Conservation (phyloP, 2,329 filamentous ascomycete species). For the Sarocladiaceae sp. region DNA sequence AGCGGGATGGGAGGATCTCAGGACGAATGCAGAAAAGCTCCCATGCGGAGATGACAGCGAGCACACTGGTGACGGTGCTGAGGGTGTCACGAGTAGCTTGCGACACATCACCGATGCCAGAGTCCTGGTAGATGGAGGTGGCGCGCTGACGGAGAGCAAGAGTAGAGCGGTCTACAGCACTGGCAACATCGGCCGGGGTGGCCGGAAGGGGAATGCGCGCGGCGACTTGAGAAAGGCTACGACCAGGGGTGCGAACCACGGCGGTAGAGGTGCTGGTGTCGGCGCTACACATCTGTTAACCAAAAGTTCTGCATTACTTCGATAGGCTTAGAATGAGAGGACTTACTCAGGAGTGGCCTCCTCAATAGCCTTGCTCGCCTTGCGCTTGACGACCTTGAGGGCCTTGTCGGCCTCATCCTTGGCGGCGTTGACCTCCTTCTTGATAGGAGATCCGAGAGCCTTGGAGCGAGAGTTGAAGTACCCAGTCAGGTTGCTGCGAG, state of each 20-base stretch:
- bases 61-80: slow-evolving; percentile 66
- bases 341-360: slow-evolving; percentile 42
- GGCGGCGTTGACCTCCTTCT: slow-evolving; percentile 40
- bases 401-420: slow-evolving; percentile 30
- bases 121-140: slow-evolving; percentile 55
- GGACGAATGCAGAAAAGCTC: slow-evolving; percentile 65
- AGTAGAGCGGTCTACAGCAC: slow-evolving; percentile 67
- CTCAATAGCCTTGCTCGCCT: slow-evolving; percentile 37
- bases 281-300: slow-evolving; percentile 13
- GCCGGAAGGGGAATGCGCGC: slow-evolving; percentile 67
- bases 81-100: slow-evolving; percentile 61
- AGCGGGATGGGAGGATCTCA: slow-evolving; percentile 64
- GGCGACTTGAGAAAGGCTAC: slow-evolving; percentile 46
- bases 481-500: slow-evolving; percentile 57
- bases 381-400: slow-evolving; percentile 40
- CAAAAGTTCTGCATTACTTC: not conserved
- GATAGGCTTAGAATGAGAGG: not conserved
- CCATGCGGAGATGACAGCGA: slow-evolving; percentile 59
- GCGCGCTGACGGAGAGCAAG: slow-evolving; percentile 61
- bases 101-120: slow-evolving; percentile 60
- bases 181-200: slow-evolving; percentile 71
- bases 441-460: slow-evolving; percentile 53
- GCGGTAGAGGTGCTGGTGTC: slow-evolving; percentile 34
- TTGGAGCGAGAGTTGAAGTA: slow-evolving; percentile 69
- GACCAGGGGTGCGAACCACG: slow-evolving; percentile 42